Base-by-base conservation (phyloP, 2,329 filamentous ascomycete species). In the Monosporascus sp. region DNA sequence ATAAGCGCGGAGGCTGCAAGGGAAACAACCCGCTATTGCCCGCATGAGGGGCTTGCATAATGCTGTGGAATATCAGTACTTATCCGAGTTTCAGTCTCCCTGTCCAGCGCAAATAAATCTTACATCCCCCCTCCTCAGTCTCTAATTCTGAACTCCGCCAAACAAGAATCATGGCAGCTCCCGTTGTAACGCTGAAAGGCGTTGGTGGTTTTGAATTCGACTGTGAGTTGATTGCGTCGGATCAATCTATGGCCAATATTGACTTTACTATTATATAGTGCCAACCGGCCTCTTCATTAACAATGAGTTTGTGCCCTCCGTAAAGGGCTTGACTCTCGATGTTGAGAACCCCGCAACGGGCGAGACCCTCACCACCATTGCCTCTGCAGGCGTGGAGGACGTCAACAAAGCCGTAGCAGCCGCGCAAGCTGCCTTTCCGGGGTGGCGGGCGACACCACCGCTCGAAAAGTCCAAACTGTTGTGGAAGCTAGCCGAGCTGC, bases 381-480 rank as follows among this genome's bases (percentile, higher is more conserved):
- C 38, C 6, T 41, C 38, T n/a, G 38, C 38, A 41, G 18, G 38
- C 17, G 38, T 20, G 38, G 5, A 18, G 17, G 50, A 55, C 51
- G 46, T 56, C 20, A 45, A 56, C 47, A 48, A 38, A 22, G 51
- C 48, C 27, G 51, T 54, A 27, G 37, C 41, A 36, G 51, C 54
- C 15, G 51, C 51, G 5, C 34, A 49, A 11, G 45, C 47, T 14
- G 51, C 54, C 14, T 83, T 91, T 68, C 77, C 83, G 2, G 76
- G 80, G 20, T 93, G 89, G 89, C 80, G 81, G 57, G 77, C 81
- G 37, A 76, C 92, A 48, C 75, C 83, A n/a, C 79, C 78, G 20
- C 84, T 84, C 4, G 83, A 88, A 50, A 83, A 89, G 38, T 88
- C 84, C 39, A 77, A 77, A 24, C 69, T 92, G 54, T 80, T 94